Conservation (phyloP, 441 rosid species). For the Hura crepitans region DNA sequence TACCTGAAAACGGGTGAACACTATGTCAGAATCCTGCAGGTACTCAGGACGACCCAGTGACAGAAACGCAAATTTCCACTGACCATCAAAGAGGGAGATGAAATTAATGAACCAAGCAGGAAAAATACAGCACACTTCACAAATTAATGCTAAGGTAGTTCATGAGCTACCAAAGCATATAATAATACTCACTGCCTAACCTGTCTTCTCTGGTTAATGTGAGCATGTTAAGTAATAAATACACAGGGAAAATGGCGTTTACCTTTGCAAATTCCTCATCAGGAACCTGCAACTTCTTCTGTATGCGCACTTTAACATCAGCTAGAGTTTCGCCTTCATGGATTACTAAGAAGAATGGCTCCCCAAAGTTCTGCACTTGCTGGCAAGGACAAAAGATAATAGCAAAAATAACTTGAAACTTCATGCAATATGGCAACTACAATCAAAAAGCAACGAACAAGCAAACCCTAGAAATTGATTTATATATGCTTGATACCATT, state of each 20-base stretch:
- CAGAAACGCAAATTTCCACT: conserved; percentile 94
- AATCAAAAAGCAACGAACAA: conserved; percentile 14
- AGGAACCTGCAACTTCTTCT: conserved; percentile 78
- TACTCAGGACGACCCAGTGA: conserved; percentile 89
- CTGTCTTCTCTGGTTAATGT: neutral
- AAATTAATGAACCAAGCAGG: neutral
- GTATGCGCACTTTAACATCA: conserved; percentile 71
- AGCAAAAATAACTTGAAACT: conserved; percentile 1
- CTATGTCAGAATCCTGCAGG: conserved; percentile 65
- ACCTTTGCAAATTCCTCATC: conserved; percentile 95
- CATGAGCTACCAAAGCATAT: neutral
- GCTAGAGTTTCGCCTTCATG: conserved; percentile 86
- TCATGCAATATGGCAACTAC: conserved; percentile 9
- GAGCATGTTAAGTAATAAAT: neutral
- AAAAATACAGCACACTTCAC: no score
- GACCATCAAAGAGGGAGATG: conserved; percentile 15
- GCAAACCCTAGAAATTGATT: conserved; percentile 12
- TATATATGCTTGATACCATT: conserved; percentile 39
- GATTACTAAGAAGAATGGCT: conserved; percentile 93
- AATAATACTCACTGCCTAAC: neutral
- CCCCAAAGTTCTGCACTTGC: conserved; percentile 96
- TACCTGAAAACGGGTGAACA: conserved; percentile 85
- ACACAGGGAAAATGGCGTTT: neutral
- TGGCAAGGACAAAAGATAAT: conserved; percentile 31
- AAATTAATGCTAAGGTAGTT: no score